These are phyloP conservation scores for Iberis pinnata DNA, from an alignment of 345 rosid species.

Conservation along the genomic window DNA sequence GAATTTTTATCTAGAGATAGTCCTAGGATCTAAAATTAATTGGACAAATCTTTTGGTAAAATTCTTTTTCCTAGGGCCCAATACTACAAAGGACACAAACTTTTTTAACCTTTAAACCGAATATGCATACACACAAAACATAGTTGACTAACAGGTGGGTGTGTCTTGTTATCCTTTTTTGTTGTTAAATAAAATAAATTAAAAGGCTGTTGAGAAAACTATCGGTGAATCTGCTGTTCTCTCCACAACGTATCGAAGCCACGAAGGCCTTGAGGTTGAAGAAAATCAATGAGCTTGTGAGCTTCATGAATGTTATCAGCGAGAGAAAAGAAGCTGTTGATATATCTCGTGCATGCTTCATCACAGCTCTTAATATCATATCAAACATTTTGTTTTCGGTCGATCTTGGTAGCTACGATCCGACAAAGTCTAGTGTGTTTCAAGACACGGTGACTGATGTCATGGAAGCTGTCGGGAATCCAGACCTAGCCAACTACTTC, in stretches of 20 bases:
- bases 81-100: too few species aligned
- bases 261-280: constrained; percentile 13
- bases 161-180: too few species aligned
- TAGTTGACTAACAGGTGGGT: too few species aligned
- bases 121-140: too few species aligned
- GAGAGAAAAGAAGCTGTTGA: constrained; percentile 29
- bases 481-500: constrained; percentile 39
- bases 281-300: constrained; percentile 25
- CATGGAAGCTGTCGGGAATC: constrained; percentile 38
- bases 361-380: constrained; percentile 34
- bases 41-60: too few species aligned
- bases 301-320: constrained; percentile 25
- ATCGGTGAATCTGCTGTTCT: constrained; percentile 16
- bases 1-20: too few species aligned
- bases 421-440: constrained; percentile 19
- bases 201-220: constrained; percentile 21
- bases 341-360: constrained; percentile 37
- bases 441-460: constrained; percentile 29
- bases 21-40: too few species aligned
- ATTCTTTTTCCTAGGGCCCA: too few species aligned
- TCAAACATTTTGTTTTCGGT: constrained; percentile 38
- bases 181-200: too few species aligned
- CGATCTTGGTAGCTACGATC: constrained; percentile 33
- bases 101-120: too few species aligned
- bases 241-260: constrained; percentile 22